phyloP scores from a whole-genome alignment of 2,329 filamentous ascomycete species.

The Dactylonectria estremocensis region DNA sequence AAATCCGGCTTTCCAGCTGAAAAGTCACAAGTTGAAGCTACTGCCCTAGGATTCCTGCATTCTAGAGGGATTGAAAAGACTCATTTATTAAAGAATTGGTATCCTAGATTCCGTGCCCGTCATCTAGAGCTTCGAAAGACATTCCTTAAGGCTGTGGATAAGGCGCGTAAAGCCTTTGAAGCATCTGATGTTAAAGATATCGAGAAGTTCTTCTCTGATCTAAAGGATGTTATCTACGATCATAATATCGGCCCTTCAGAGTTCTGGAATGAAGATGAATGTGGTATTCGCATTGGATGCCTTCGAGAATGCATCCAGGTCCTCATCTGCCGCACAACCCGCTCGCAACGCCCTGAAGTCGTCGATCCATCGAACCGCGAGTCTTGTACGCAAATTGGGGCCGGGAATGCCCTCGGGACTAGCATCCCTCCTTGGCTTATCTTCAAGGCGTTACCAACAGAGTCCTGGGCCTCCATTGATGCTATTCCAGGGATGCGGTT shows the following conservation, averaged over 20 bases:
- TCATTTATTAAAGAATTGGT: neutral
- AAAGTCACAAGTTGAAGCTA: neutral
- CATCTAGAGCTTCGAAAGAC: conserved; percentile 21
- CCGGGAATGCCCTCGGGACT: conserved; percentile 7
- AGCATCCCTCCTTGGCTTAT: conserved; percentile 13
- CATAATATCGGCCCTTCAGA: conserved; percentile 6
- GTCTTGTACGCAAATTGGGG: conserved; percentile 3
- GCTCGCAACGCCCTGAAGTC: conserved; percentile 2
- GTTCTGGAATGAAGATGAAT: conserved; percentile 13
- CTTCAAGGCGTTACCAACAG: conserved; percentile 15
- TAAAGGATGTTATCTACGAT: neutral
- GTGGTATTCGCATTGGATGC: conserved; percentile 11
- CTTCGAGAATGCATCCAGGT: conserved; percentile 7
- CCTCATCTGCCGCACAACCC: conserved; percentile 4
- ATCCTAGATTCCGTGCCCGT: conserved; percentile 12
- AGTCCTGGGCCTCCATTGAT: conserved; percentile 10
- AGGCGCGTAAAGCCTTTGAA: conserved; percentile 15
- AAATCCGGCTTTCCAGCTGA: neutral
- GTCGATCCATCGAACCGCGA: conserved; percentile 8
- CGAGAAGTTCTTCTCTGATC: neutral
- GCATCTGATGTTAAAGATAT: neutral
- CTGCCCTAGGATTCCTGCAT: neutral
- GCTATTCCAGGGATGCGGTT: conserved; percentile 9
- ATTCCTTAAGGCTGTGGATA: conserved; percentile 18
- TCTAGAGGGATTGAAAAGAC: neutral